Evolutionary conservation across 345 rosid species (phyloP).

Genomic region (Citrus hindsii): DNA sequence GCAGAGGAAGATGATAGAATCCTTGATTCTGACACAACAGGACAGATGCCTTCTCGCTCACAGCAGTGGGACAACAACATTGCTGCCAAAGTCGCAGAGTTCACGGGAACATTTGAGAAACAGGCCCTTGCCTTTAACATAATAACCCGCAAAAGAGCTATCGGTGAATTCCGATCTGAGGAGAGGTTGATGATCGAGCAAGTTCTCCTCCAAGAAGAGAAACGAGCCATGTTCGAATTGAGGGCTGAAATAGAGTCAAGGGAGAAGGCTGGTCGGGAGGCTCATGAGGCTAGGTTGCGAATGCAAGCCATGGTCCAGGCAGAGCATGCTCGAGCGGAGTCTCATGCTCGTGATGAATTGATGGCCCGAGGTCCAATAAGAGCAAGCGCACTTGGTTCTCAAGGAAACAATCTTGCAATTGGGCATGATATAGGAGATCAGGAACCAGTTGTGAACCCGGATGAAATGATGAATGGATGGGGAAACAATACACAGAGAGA

Average conservation of each 20-base stretch:
- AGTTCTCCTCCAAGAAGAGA: slow-evolving; percentile 70
- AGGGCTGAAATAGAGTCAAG: slow-evolving; percentile 64
- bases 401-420: slow-evolving; percentile 41
- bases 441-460: slow-evolving; percentile 51
- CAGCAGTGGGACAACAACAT: slow-evolving; percentile 94
- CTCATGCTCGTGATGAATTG: slow-evolving; percentile 66
- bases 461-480: slow-evolving; percentile 95
- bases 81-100: slow-evolving; percentile 84
- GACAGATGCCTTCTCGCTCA: slow-evolving; percentile 66
- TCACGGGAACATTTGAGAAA: slow-evolving; percentile 81
- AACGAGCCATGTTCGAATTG: slow-evolving; percentile 46
- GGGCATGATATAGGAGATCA: slow-evolving; percentile 74
- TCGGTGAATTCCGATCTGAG: slow-evolving; percentile 71
- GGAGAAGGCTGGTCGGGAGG: slow-evolving; percentile 81
- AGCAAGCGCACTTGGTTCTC: slow-evolving; percentile 56
- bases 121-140: slow-evolving; percentile 77
- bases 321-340: slow-evolving; percentile 65
- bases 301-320: slow-evolving; percentile 77
- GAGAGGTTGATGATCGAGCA: slow-evolving; percentile 86
- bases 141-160: slow-evolving; percentile 55
- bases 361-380: slow-evolving; percentile 66
- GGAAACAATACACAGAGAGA: slow-evolving; percentile 66
- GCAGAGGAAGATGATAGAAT: slow-evolving; percentile 93
- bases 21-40: slow-evolving; percentile 80
- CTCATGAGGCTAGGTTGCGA: slow-evolving; percentile 59